Percentiles rank a stretch among this genome's conserved stretches.
phyloP scores from a whole-genome alignment of 345 rosid species.

The Eucalyptus coolabah region DNA sequence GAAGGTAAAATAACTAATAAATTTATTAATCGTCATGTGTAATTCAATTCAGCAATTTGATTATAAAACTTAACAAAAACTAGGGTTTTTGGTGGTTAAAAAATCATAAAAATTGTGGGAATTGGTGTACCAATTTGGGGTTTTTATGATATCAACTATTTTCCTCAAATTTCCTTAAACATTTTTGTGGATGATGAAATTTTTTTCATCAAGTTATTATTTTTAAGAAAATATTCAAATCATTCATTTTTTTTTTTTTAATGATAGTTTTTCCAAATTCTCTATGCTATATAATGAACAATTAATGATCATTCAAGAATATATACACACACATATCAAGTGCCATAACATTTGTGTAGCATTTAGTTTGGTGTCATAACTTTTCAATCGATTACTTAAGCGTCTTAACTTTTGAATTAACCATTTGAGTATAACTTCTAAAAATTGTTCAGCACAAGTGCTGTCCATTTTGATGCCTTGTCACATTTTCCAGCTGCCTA shows the following conservation, averaged over 20 bases:
- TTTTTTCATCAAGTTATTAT: no score
- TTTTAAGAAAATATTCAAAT: no score
- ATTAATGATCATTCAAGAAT: neutral
- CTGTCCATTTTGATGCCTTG: neutral
- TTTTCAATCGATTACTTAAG: neutral
- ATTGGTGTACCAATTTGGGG: accelerated
- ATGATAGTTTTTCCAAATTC: neutral
- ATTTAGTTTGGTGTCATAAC: neutral
- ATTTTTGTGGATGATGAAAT: accelerated
- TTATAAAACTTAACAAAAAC: no score
- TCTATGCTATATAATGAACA: neutral
- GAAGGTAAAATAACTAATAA: no score
- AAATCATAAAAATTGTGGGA: no score
- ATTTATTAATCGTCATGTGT: accelerated
- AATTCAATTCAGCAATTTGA: accelerated
- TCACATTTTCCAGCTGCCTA: neutral
- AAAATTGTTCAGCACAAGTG: neutral
- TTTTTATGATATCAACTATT: no score
- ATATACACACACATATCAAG: neutral
- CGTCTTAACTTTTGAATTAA: neutral
- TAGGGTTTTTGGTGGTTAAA: no score
- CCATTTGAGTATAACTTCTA: no score
- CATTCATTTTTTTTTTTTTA: no score
- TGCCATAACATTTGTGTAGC: neutral
- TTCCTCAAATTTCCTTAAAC: no score